Evolutionary conservation across 106 monocot species (phyloP), one percentile per base, ranked within the genome.

Genomic region (Apostasia shenzhenica): DNA sequence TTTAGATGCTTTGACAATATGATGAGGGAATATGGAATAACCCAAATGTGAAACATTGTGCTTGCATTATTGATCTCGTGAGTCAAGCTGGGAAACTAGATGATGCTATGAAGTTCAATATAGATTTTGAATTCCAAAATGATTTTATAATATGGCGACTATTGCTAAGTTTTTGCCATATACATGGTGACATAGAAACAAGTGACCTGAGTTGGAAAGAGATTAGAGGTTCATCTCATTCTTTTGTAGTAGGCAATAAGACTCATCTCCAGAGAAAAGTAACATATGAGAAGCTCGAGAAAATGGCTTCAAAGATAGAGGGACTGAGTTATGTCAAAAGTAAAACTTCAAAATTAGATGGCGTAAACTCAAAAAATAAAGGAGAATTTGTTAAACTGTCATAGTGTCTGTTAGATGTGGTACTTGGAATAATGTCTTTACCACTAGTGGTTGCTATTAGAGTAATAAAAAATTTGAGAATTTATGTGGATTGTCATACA

Each of bases 161-260:
- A 51, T 57, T 87, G 8, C 48, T 77, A 12, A 67, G 77, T 3
- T 79, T 83, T 55, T 87, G 83, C 48, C 67, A 76, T 47, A 59
- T 87, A 52, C 81, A 85, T 48, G 14, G 50, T 59, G 81, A 81
- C 69, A 68, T 10, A 12, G 68, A 75, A 45, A 78, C 75, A 42
- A 75, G 78, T 59, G 50, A 53, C 78, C 71, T 85, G 48, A 81
- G 85, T 64, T 85, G 85, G 85, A 81, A 81, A 39, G 81, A 85
- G 66, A 75, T 81, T 3, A 72, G 78, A 56, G 57, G 63, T 55
- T 54, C 67, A 41, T 67, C 81, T 78, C 75, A 85, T 56, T 78
- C 81, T 41, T 85, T 85, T 66, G 81, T 85, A 14, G 85, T 60
- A 0, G 85, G 85, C 60, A 78, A 78, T 69, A 72, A 55, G 26